Evolutionary conservation across 2,329 filamentous ascomycete genomes (phyloP), one percentile per base, ranked within the genome.

Genomic region (Aspergillus luchuensis): DNA sequence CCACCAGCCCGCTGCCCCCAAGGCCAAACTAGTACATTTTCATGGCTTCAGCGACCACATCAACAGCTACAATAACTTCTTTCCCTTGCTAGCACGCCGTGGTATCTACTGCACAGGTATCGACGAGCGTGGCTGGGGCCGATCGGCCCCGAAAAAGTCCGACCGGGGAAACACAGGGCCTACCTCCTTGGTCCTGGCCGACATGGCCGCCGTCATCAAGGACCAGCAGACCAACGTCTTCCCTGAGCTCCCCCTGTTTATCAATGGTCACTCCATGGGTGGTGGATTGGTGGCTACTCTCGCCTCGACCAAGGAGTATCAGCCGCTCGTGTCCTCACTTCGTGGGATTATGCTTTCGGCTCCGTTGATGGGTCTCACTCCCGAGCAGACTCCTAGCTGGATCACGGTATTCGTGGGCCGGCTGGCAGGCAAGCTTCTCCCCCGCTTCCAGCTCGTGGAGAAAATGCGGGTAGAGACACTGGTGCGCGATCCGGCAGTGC

Each of bases 41-140:
- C 59, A 61, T 47, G 59, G 59, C 5, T 61, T 61, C 21, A 61
- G 59, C 8, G 59, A 61, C 41, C 59, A 61, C 33, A 61, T 58
- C 25, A 61, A 61, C 49, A 61, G 54, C 41, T 41, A 36, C n/a
- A 39, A 36, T 23, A 56, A 58, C 28, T 50, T 61, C 13, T 61
- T 61, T 13, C 49, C 55, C 4, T 23, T 39, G 2, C 50, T 61
- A 13, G 59, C 56, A 8, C 49, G 49, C 8, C 59, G 50, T 13
- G 55, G 59, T 1, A 61, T 61, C 25, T 38, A 25, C 50, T 54
- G 49, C 15, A 33, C 59, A 4, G 59, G 59, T 1, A 61, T 61
- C 25, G 59, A 61, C 19, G 55, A 54, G 43, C 59, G 59, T 4
- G 59, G 59, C 45, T 61, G 59, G 59, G 59, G 59, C 13, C 59